Evolutionary conservation across 768 basidiomycete genomes (phyloP), one percentile per base, ranked within the genome.

Genomic region (Tulasnella sp.): DNA sequence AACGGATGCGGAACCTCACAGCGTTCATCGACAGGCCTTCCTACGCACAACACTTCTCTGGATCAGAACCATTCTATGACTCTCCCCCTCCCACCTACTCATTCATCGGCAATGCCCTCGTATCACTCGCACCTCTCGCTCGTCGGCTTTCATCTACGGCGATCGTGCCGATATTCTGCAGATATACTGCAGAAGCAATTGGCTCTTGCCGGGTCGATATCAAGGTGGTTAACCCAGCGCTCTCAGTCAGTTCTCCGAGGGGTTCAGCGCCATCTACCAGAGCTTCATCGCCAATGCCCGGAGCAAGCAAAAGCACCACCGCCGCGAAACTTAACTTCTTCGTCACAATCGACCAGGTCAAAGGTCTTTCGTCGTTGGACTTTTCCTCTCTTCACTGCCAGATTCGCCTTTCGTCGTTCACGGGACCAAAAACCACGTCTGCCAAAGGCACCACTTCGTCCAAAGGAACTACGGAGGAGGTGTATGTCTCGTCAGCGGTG

Each of bases 171-270:
- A 96, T 99, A 84, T 95, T 96, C 85, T 97, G 96, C 84, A 92
- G 94, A 44, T 97, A 97, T 84, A 98, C 96, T 1, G 90, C 95
- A 73, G 97, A 98, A 85, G 97, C 97, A 1, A 96, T 98, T 82
- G 98, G 97, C 1, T 96, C 95, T 40, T 98, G 97, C 87, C 91
- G 96, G 34, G 89, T 98, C 78, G 92, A 93, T 82, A 89, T 98
- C 86, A 94, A 92, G 86, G 90, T 96, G 69, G 89, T 93, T 82
- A 95, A 92, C 54, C 87, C 91, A 40, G 85, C 91, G 60, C 88
- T 93, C 2, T 86, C 91, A 9, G 58, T 81, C 91, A 90, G 86
- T 89, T 92, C 84, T 60, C 85, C 88, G 50, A 89, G 90, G 82
- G 88, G 90, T 76, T 95, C 94, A 0, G 86, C 89, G 69, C 87